These are phyloP conservation scores for Silene coronaria DNA, from an alignment of 179 eudicot genomes.

Conservation along the genomic window DNA sequence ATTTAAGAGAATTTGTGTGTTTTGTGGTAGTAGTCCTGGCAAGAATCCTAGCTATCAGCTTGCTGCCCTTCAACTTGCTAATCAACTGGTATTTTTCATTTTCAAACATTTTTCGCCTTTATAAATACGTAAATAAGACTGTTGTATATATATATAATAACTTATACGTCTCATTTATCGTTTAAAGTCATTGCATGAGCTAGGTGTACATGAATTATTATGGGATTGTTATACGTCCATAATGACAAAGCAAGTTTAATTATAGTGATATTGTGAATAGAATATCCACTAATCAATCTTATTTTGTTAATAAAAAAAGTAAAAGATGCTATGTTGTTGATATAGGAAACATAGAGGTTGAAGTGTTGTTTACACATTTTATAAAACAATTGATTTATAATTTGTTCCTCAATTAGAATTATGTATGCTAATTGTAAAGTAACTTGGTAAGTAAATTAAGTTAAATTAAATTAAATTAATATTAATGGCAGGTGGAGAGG, in stretches of 20 bases:
- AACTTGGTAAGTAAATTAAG: background rate
- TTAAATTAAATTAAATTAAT: too few relatives aligned
- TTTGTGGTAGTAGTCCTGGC: conserved; percentile 88
- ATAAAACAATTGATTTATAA: background rate
- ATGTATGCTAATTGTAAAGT: too few relatives aligned
- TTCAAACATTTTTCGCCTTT: background rate
- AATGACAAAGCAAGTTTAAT: too few relatives aligned
- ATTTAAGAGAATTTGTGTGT: conserved; percentile 73
- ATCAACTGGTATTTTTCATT: conserved; percentile 49
- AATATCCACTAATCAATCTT: background rate
- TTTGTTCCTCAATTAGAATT: background rate
- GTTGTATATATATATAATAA: too few relatives aligned
- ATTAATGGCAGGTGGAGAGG: conserved; percentile 50
- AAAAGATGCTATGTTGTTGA: conserved; percentile 7
- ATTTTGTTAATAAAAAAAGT: background rate
- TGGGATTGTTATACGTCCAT: too few relatives aligned
- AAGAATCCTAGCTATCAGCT: conserved; percentile 71
- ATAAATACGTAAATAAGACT: too few relatives aligned
- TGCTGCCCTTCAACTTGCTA: conserved; percentile 72
- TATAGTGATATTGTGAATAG: too few relatives aligned
- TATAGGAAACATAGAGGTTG: conserved; percentile 9
- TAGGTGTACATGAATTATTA: too few relatives aligned
- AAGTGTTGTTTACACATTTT: conserved; percentile 6
- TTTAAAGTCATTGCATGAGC: too few relatives aligned
- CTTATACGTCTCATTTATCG: too few relatives aligned